A percentile compares a stretch with the other conserved stretches of the same genome.
phyloP scores from a whole-genome alignment of 768 basidiomycete species.

The Hericium erinaceus region DNA sequence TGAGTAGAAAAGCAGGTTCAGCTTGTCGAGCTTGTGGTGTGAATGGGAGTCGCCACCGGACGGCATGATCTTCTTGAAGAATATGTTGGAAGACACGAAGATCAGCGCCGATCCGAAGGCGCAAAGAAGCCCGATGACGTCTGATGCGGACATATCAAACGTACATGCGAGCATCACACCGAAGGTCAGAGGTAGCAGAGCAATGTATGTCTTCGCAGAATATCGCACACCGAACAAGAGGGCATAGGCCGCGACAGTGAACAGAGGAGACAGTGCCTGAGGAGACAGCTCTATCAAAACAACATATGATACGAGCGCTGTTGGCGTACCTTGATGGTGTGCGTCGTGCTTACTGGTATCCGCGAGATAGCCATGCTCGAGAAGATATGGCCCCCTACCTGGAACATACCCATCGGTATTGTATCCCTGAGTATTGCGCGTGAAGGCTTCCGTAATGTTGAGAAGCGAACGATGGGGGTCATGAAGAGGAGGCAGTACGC shows the following conservation, averaged over 20 bases:
- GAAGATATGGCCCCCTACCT: constrained; percentile 96
- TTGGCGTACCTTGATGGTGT: constrained; percentile 87
- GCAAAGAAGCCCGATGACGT: constrained; percentile 78
- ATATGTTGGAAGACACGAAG: constrained; percentile 97
- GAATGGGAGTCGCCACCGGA: constrained; percentile 29
- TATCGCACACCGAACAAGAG: constrained; percentile 91
- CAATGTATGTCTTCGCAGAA: constrained; percentile 83
- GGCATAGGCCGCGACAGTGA: constrained; percentile 95
- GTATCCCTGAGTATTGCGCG: constrained; percentile 67
- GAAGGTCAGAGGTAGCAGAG: constrained; percentile 86
- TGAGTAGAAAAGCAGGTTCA: constrained; percentile 92
- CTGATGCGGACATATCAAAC: constrained; percentile 85
- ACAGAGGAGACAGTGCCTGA: constrained; percentile 91
- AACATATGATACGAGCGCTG: background rate
- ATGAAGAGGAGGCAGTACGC: constrained; percentile 79
- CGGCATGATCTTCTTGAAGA: constrained; percentile 98
- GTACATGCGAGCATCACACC: constrained; percentile 98
- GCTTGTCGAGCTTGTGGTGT: constrained; percentile 86
- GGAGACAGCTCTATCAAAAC: background rate
- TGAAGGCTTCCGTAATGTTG: constrained; percentile 63
- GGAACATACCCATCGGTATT: constrained; percentile 93
- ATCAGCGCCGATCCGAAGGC: constrained; percentile 95
- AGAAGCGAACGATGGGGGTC: constrained; percentile 60
- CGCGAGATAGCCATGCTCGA: constrained; percentile 95
- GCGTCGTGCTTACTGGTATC: constrained; percentile 95